Conservation (phyloP, 2,329 filamentous ascomycete species). For the Westerdykella sp. region DNA sequence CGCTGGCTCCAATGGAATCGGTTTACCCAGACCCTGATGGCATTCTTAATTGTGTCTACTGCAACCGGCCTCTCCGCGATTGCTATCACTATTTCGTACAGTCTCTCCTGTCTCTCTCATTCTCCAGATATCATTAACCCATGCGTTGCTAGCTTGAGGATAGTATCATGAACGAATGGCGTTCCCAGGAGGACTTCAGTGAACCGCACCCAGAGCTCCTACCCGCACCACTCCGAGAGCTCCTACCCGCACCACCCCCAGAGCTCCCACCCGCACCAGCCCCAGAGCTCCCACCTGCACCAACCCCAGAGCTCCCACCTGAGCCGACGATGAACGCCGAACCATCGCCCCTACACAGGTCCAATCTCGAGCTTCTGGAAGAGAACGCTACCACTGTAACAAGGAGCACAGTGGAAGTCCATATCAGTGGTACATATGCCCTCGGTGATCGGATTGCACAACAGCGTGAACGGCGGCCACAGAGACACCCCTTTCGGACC, state of each 20-base stretch:
- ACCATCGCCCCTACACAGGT: conserved; percentile 5
- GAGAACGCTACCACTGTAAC: conserved; percentile 24
- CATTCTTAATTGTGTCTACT: conserved; percentile 24
- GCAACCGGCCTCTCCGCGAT: conserved; percentile 21
- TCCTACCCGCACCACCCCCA: background rate
- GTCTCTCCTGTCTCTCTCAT: background rate
- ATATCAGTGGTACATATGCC: conserved; percentile 25
- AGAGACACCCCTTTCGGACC: conserved; percentile 19
- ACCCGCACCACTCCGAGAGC: conserved; percentile 4
- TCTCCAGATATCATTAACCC: conserved; percentile 1
- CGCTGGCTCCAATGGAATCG: conserved; percentile 14
- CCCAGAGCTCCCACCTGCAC: conserved; percentile 3
- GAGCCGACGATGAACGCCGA: background rate
- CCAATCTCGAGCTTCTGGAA: conserved; percentile 11
- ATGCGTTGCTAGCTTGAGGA: no score
- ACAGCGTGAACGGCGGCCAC: conserved; percentile 3
- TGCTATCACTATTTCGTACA: conserved; percentile 19
- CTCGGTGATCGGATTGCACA: conserved; percentile 21
- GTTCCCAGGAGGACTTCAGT: background rate
- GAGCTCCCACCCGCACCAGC: no score
- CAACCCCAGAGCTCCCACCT: conserved; percentile 3
- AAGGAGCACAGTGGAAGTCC: conserved; percentile 19
- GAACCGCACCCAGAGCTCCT: conserved; percentile 6
- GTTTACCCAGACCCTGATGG: conserved; percentile 23
- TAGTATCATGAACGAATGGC: conserved; percentile 8